Evolutionary conservation across 495 filamentous ascomycete genomes (phyloP).

Genomic region (Aspergillus incahuasiensis): DNA sequence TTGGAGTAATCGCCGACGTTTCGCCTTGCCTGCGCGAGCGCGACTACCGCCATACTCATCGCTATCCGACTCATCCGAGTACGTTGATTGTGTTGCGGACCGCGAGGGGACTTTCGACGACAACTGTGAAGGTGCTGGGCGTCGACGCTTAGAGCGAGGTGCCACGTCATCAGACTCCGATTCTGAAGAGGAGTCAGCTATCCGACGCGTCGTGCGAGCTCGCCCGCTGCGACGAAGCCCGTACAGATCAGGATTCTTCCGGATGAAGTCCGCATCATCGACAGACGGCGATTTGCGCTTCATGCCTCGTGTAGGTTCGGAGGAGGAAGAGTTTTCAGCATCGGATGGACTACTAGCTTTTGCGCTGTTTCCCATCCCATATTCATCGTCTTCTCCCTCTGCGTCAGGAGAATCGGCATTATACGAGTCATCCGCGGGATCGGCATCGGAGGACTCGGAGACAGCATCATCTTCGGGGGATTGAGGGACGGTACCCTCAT

Average conservation of each 20-base stretch:
- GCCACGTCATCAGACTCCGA: conserved; percentile 48
- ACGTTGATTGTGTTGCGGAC: conserved; percentile 40
- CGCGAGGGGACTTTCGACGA: conserved; percentile 42
- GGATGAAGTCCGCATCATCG: conserved; percentile 78
- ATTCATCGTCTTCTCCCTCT: conserved; percentile 71
- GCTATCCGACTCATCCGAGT: conserved; percentile 42
- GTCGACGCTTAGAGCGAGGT: conserved; percentile 38
- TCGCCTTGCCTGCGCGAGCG: conserved; percentile 65
- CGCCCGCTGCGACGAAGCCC: conserved; percentile 83
- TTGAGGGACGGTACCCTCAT: conserved; percentile 51
- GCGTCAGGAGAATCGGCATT: conserved; percentile 34
- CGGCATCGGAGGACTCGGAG: conserved; percentile 52
- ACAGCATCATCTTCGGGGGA: conserved; percentile 38
- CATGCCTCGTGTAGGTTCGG: conserved; percentile 54
- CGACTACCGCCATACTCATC: conserved; percentile 74
- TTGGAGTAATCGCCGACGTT: conserved; percentile 59
- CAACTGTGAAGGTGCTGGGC: conserved; percentile 34
- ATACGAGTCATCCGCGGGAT: conserved; percentile 58
- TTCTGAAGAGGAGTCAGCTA: conserved; percentile 74
- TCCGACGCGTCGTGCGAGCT: conserved; percentile 44
- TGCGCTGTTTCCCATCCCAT: conserved; percentile 60
- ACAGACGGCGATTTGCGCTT: conserved; percentile 73
- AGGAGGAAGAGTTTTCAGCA: conserved; percentile 61
- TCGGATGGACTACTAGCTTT: conserved; percentile 45
- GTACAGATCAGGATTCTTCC: conserved; percentile 92